Evolutionary conservation across 2,329 filamentous ascomycete genomes (phyloP).

Genomic region (Paecilomyces formosus): DNA sequence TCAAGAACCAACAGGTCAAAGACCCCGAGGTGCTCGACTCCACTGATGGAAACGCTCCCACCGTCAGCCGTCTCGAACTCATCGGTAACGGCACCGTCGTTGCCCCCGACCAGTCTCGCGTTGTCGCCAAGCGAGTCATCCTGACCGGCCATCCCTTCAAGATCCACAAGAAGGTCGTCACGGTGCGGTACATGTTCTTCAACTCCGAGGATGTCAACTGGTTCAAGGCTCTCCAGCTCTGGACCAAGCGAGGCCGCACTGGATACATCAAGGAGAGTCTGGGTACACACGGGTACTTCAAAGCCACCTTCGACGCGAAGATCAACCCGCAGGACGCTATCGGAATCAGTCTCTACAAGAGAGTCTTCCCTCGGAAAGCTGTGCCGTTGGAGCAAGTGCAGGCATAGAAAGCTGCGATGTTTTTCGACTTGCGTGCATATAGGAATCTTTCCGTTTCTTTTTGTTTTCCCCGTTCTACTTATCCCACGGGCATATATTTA

Average conservation of each 20-base stretch:
- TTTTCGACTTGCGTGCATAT: neutral
- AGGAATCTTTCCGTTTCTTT: neutral
- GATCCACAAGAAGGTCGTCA: conserved; percentile 96
- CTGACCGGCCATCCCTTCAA: conserved; percentile 96
- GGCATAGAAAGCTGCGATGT: conserved; percentile 1
- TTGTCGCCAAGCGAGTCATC: conserved; percentile 89
- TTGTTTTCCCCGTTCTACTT: neutral
- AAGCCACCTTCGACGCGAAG: conserved; percentile 91
- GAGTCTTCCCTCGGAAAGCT: conserved; percentile 71
- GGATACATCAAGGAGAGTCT: conserved; percentile 91
- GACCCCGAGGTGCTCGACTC: conserved; percentile 36
- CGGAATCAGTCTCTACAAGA: conserved; percentile 81
- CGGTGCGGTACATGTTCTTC: conserved; percentile 99
- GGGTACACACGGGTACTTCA: conserved; percentile 99
- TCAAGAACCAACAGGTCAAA: conserved; percentile 48
- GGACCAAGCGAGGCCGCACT: conserved; percentile 81
- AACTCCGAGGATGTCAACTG: conserved; percentile 89
- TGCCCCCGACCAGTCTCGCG: conserved; percentile 63
- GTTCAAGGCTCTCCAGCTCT: conserved; percentile 94
- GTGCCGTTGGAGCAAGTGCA: conserved; percentile 33
- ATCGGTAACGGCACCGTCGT: conserved; percentile 83
- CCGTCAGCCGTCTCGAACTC: conserved; percentile 54
- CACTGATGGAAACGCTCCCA: conserved; percentile 37
- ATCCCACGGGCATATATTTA: too few species aligned
- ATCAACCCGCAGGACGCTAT: conserved; percentile 95